Conservation (phyloP, 768 basidiomycete genomes). For the Agaricus blazei region DNA sequence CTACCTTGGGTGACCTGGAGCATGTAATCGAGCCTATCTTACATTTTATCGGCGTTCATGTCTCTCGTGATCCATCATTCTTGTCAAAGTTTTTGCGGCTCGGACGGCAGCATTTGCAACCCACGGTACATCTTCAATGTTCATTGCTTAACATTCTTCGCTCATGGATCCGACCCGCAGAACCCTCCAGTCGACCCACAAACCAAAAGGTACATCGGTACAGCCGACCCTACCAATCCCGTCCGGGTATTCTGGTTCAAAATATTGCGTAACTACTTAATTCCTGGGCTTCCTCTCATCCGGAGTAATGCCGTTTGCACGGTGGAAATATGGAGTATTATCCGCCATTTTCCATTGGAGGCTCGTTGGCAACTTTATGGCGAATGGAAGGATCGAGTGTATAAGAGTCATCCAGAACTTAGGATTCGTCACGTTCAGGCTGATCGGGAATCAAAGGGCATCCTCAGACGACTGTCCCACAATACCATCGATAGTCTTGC, state of each 20-base stretch:
- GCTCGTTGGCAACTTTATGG: slow-evolving; percentile 90
- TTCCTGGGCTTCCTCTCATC: slow-evolving; percentile 84
- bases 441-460: slow-evolving; percentile 83
- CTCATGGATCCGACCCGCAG: neutral
- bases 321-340: slow-evolving; percentile 89
- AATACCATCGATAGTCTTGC: slow-evolving; percentile 83
- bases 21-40: slow-evolving; percentile 77
- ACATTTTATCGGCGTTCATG: slow-evolving; percentile 73
- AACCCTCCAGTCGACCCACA: slow-evolving; percentile 52
- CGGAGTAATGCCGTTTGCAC: slow-evolving; percentile 85
- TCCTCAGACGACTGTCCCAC: slow-evolving; percentile 81
- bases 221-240: slow-evolving; percentile 53
- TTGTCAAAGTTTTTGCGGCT: slow-evolving; percentile 78
- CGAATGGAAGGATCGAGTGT: slow-evolving; percentile 80
- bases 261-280: slow-evolving; percentile 70
- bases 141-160: neutral
- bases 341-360: slow-evolving; percentile 72
- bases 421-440: slow-evolving; percentile 77
- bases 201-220: slow-evolving; percentile 54
- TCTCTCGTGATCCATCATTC: slow-evolving; percentile 73
- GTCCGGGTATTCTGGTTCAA: slow-evolving; percentile 81
- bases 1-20: slow-evolving; percentile 60
- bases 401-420: slow-evolving; percentile 75
- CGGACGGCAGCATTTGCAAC: slow-evolving; percentile 58
- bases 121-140: slow-evolving; percentile 15